Base-by-base conservation (phyloP, 495 filamentous ascomycete genomes). In the Thermothielavioides terrestris region DNA sequence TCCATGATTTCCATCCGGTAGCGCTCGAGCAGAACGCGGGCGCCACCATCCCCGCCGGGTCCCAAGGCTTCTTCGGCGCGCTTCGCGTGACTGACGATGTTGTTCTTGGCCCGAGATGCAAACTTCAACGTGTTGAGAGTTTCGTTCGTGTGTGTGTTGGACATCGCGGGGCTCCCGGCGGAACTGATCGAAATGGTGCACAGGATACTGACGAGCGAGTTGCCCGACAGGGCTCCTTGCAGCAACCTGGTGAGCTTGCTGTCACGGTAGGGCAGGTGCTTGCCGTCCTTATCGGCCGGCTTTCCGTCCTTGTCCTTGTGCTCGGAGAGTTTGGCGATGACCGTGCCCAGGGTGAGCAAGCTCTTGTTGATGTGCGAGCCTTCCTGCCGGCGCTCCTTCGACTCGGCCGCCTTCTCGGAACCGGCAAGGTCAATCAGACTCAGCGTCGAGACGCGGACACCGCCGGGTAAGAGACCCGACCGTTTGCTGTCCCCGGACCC, bases 321-420 rank as follows among this genome's bases (percentile, higher is more conserved):
- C 34, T 88, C 88, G 2, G 77, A 79, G 8, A 98, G 74, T 47
- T 84, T 81, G 8, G 87, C 89, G 58, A 98, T 96, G 53, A 98
- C 92, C 3, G 87, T 98, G 20, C 92, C 92, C 3, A 98, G 76
- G 2, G 92, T 98, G 44, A 98, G 79, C 60, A 98, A 72, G 65
- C 89, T 95, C 67, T 95, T 95, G 71, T 98, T 98, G 71, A 98
- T 98, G 63, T 98, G 92, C 27, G 92, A 89, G 41, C 92, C 92
- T 69, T 98, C 92, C 28, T 89, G 87, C 39, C 94, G 79, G 45
- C 92, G 77, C 68, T 98, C 92, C 61, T 97, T 98, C 30, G 83
- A 86, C 58, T 98, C 92, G 12, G 92, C 92, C 31, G 92, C 92
- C 64, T 89, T 83, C 59, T 98, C 92, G 2, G 92, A 97, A 17